Base-by-base conservation (phyloP, 768 basidiomycete genomes). In the Lactarius psammicola region DNA sequence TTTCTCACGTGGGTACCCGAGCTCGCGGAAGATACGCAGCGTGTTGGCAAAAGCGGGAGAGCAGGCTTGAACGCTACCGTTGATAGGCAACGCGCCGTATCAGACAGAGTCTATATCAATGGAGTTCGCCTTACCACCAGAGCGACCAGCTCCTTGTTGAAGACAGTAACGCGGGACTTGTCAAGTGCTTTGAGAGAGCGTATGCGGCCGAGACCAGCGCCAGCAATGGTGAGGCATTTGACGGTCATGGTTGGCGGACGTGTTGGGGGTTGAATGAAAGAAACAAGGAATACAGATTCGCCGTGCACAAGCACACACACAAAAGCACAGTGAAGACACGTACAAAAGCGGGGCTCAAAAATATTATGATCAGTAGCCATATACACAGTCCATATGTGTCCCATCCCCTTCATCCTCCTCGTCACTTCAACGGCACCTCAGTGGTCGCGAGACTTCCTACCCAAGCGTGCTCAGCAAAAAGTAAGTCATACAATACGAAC, bases 361-460 rank as follows among this genome's bases (percentile, higher is more conserved):
- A 63, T 63, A 63, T 58, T 54, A 63, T 54, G 42, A 54, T 62
- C 57, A 54, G 60, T 58, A 63, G 56, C 56, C 60, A 59, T 49
- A 61, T 23, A 40, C 28, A 62, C 34, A 62, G 61, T 62, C 58
- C 66, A 58, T 23, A 63, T 59, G 40, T 44, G 33, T 63, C 57
- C 55, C 61, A 57, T 62, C 23, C 28, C 34, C 51, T 55, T 49
- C n/a, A 53, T 18, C 26, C 60, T 56, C 60, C 15, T 33, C 30
- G 34, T 64, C 42, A 74, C 26, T 63, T 59, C 58, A 85, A 76
- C 44, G 82, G 76, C 18, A 84, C 78, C 75, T 92, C 82, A 94
- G 80, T 93, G 91, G 80, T 94, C 92, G 79, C 91, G 87, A 76
- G 91, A 88, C 86, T 93, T 93, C 78, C 91, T 93, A 73, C 71